Percentiles rank a stretch among this genome's conserved stretches.
phyloP scores from a whole-genome alignment of 2,329 filamentous ascomycete genomes.

The Claviceps spartinae region DNA sequence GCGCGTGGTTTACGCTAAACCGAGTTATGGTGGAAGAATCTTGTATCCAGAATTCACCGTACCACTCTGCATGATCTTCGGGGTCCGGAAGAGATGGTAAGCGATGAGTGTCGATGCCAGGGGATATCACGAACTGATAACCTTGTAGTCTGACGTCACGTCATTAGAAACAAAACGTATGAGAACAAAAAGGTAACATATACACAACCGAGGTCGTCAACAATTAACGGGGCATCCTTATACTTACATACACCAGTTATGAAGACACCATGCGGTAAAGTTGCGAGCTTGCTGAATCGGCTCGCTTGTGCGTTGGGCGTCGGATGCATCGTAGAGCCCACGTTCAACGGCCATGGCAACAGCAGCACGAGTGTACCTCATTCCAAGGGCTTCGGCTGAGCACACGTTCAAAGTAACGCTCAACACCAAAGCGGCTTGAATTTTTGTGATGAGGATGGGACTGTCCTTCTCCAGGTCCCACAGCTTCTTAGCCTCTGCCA shows the following conservation, averaged over 20 bases:
- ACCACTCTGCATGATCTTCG: background rate
- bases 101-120: background rate
- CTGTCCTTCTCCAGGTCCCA: conserved; percentile 16
- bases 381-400: background rate
- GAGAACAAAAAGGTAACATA: background rate
- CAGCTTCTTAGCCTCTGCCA: conserved; percentile 18
- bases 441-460: conserved; percentile 13
- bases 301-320: background rate
- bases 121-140: background rate
- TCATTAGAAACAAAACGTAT: background rate
- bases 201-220: background rate
- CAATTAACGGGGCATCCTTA: background rate
- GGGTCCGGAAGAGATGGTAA: background rate
- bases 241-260: background rate
- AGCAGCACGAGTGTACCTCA: background rate
- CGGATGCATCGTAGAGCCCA: background rate
- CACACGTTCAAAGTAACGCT: background rate
- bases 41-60: background rate
- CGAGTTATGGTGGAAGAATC: background rate
- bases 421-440: conserved; percentile 17
- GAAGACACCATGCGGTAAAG: background rate
- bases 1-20: background rate
- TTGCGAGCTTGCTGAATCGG: background rate
- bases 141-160: background rate
- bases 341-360: background rate